Base-by-base conservation (phyloP, 768 basidiomycete species). In the Psilocybe tampanensis region DNA sequence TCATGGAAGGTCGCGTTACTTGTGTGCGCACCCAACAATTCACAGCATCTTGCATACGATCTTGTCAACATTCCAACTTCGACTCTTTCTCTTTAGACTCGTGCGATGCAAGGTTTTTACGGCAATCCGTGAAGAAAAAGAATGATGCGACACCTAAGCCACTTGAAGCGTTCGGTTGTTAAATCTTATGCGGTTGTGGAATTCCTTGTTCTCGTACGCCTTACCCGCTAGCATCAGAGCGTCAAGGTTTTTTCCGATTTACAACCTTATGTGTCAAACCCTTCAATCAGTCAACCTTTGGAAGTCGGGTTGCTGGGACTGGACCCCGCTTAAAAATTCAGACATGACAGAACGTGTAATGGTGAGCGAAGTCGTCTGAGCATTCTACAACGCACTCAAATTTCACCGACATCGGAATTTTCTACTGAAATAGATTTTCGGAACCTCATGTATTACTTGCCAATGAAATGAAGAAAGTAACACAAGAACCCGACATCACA, bases 291-390 rank as follows among this genome's bases (percentile, higher is more conserved):
- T 26, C 9, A 42, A 23, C 15, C 21, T 32, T 42, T 32, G 18
- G 29, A 17, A 29, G 32, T 44, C 39, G 21, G 41, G 22, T 43
- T 56, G n/a, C 47, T 49, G 47, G 45, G 26, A 26, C n/a, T 47
- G 24, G 36, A 36, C 55, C 36, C 55, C 55, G 55, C 55, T 56
- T 48, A 50, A 49, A 56, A 34, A 34, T 47, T 49, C 42, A 44
- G 39, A 53, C 26, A 32, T 53, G 52, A 53, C 26, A 44, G 21
- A 26, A 41, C 26, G 29, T 44, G 51, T 17, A 53, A 23, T 29
- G 8, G 41, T 19, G 8, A 9, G 52, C 13, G 11, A 24, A 22
- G 12, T 32, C 15, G 23, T 41, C 24, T 24, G 51, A 52, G 42
- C 7, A 6, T 18, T 39, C 22, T 44, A 44, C 24, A 26, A n/a